Evolutionary conservation across 208 protist species (phyloP).

Genomic region (Trypanosoma brucei): DNA sequence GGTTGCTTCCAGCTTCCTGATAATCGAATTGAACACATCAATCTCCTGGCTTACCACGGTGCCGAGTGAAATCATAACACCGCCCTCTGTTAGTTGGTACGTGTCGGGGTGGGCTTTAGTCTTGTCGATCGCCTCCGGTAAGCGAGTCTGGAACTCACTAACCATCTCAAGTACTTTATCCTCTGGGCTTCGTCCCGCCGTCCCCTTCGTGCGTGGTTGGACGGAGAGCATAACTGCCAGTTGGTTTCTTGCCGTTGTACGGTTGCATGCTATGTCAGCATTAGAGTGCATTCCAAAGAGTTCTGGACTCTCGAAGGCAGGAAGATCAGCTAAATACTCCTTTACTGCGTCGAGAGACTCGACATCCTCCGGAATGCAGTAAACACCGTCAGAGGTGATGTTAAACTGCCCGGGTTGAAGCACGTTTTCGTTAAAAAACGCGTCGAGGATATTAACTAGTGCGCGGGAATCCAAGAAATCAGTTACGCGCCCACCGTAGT

Average conservation of each 20-base stretch:
- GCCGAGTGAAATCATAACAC: slow-evolving; percentile 88
- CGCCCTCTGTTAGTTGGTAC: slow-evolving; percentile 80
- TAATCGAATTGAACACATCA: slow-evolving; percentile 86
- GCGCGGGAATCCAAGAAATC: slow-evolving; percentile 89
- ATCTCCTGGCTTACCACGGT: slow-evolving; percentile 89
- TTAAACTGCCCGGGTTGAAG: slow-evolving; percentile 58
- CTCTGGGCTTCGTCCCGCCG: slow-evolving; percentile 49
- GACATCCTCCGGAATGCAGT: slow-evolving; percentile 79
- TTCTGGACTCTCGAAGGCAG: slow-evolving; percentile 90
- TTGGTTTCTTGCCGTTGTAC: slow-evolving; percentile 81
- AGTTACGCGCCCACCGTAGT: slow-evolving; percentile 95
- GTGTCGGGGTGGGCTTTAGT: slow-evolving; percentile 68
- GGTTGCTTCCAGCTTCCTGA: slow-evolving; percentile 65
- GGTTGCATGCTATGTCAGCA: slow-evolving; percentile 93
- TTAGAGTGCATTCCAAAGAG: slow-evolving; percentile 95
- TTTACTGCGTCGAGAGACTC: slow-evolving; percentile 51
- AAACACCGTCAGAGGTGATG: slow-evolving; percentile 80
- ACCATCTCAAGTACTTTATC: slow-evolving; percentile 79
- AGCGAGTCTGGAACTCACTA: slow-evolving; percentile 63
- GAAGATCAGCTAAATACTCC: slow-evolving; percentile 81
- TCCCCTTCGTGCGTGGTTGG: slow-evolving; percentile 81
- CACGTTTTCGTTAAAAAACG: slow-evolving; percentile 76
- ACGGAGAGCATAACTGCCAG: slow-evolving; percentile 85
- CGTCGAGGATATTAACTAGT: slow-evolving; percentile 63
- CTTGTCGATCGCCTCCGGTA: slow-evolving; percentile 86